Percentiles rank a stretch among this genome's conserved stretches.
These are phyloP conservation scores for Poa pratensis DNA, from an alignment of 176 grass and related monocot genomes.

Conservation along the genomic window DNA sequence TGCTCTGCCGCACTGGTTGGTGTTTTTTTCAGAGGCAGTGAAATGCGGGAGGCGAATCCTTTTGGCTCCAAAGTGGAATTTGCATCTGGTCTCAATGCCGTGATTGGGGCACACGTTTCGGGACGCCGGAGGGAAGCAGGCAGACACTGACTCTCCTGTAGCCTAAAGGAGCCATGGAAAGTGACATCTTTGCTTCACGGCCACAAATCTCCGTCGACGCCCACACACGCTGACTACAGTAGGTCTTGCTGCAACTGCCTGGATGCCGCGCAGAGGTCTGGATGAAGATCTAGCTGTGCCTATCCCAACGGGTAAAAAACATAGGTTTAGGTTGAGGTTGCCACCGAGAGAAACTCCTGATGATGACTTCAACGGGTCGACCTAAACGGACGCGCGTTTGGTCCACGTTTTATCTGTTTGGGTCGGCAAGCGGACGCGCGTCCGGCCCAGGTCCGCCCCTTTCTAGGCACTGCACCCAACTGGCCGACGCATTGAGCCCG, in stretches of 20 bases:
- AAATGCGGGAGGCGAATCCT: slow-evolving; percentile 14
- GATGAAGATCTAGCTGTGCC: neutral
- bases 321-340: neutral
- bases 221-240: slow-evolving; percentile 24
- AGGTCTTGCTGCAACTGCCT: slow-evolving; percentile 15
- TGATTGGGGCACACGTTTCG: slow-evolving; percentile 68
- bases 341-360: neutral
- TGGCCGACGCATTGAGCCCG: too few species aligned
- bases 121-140: slow-evolving; percentile 56
- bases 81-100: slow-evolving; percentile 52
- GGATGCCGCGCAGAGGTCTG: slow-evolving; percentile 16
- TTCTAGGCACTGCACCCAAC: too few species aligned
- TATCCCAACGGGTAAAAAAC: neutral
- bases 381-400: too few species aligned
- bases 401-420: too few species aligned
- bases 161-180: slow-evolving; percentile 50
- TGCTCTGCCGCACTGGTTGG: neutral
- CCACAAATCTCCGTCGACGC: slow-evolving; percentile 28
- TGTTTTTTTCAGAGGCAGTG: neutral
- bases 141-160: slow-evolving; percentile 53
- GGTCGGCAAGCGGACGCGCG: too few species aligned
- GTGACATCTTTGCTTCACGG: slow-evolving; percentile 34
- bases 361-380: too few species aligned
- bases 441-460: too few species aligned
- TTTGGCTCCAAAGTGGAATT: slow-evolving; percentile 54